These are phyloP conservation scores for Glebionis coronaria DNA, from an alignment of 129 eudicot genomes.

Conservation along the genomic window DNA sequence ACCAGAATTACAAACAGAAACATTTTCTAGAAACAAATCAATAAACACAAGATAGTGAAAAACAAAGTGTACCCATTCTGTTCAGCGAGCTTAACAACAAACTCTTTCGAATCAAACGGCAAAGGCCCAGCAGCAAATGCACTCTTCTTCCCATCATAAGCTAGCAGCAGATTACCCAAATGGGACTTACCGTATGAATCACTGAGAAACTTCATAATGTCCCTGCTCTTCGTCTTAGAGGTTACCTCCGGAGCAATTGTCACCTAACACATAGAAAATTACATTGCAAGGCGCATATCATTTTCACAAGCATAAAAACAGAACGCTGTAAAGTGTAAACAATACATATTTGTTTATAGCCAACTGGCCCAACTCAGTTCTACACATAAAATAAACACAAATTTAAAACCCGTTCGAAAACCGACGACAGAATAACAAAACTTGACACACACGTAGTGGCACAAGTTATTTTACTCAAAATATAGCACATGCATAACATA, in stretches of 20 bases:
- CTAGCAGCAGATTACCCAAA: not conserved
- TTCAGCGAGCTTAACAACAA: not conserved
- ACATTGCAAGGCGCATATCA: not conserved
- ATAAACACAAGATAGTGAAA: not conserved
- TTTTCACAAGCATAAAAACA: no score
- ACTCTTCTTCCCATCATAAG: not conserved
- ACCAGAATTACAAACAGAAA: not conserved
- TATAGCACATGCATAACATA: no score
- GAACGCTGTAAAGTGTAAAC: no score
- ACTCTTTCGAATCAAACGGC: not conserved
- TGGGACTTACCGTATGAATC: not conserved
- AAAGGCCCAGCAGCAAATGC: conserved; percentile 3
- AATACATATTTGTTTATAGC: no score
- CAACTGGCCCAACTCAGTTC: no score
- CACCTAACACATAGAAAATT: not conserved
- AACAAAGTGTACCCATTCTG: not conserved
- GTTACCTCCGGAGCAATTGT: not conserved
- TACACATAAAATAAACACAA: not conserved
- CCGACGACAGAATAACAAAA: no score
- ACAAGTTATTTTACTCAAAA: no score
- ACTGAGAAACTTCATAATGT: not conserved
- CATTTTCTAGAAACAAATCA: not conserved
- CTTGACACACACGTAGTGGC: no score
- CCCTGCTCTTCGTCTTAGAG: not conserved
- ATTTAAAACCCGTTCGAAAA: no score